Conservation (phyloP, 2,329 filamentous ascomycete genomes). For the Sphaceloma murrayae region DNA sequence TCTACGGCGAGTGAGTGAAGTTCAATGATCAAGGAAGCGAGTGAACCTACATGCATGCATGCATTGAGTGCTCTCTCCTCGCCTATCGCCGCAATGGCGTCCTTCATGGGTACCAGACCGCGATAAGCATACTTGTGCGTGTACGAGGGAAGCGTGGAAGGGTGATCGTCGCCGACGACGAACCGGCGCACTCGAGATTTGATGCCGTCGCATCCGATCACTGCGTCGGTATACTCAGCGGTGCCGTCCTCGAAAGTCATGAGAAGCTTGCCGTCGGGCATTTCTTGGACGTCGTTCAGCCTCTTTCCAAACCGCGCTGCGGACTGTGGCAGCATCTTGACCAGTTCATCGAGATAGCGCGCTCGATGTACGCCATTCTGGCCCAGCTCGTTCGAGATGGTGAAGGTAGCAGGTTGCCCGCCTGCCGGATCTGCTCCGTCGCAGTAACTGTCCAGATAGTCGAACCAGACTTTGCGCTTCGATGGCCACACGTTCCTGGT, state of each 20-base stretch:
- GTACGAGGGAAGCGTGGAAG: constrained; percentile 41
- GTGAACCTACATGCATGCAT: too few species aligned
- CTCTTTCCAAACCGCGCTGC: constrained; percentile 28
- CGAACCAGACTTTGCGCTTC: constrained; percentile 35
- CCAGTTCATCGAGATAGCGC: constrained; percentile 34
- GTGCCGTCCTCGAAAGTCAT: constrained; percentile 31
- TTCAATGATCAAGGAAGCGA: too few species aligned
- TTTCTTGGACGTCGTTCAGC: constrained; percentile 24
- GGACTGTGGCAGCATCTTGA: constrained; percentile 33
- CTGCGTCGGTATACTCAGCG: constrained; percentile 26
- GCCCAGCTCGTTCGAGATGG: constrained; percentile 24
- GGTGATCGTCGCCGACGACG: constrained; percentile 42
- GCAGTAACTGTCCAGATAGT: constrained; percentile 32
- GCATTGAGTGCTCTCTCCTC: constrained; percentile 40
- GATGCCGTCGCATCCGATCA: constrained; percentile 57
- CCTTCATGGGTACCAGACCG: constrained; percentile 50
- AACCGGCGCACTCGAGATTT: constrained; percentile 44
- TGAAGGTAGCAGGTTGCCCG: constrained; percentile 21
- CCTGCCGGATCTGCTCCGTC: constrained; percentile 20
- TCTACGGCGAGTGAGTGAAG: too few species aligned
- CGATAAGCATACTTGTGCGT: constrained; percentile 54
- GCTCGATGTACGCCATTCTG: constrained; percentile 30
- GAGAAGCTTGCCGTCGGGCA: constrained; percentile 20
- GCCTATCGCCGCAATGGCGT: constrained; percentile 42
- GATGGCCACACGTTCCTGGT: constrained; percentile 32